Percentiles rank a stretch among this genome's conserved stretches.
phyloP scores from a whole-genome alignment of 768 basidiomycete genomes.

The Russula dissimulans region DNA sequence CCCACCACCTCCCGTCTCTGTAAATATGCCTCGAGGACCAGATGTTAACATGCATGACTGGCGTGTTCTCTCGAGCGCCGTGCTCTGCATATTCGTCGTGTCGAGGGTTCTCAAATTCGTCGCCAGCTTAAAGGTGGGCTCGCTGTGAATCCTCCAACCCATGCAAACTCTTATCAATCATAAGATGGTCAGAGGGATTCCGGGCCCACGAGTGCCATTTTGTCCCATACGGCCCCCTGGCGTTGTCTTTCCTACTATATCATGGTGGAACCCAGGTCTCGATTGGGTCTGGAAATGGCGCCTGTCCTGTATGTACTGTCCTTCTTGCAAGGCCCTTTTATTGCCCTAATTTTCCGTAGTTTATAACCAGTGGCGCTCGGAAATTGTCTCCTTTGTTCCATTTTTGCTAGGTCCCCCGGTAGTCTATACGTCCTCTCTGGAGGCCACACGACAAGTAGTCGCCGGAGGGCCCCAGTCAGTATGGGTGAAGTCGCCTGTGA shows the following conservation, averaged over 20 bases:
- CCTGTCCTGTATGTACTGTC: neutral
- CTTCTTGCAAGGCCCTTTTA: neutral
- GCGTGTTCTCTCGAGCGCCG: neutral
- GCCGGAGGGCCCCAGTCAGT: neutral
- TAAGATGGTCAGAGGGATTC: neutral
- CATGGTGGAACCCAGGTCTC: neutral
- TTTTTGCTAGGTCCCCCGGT: neutral
- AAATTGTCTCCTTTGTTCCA: neutral
- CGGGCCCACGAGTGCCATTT: neutral
- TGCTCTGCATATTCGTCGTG: neutral
- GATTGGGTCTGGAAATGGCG: neutral
- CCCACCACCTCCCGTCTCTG: no score
- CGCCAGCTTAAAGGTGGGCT: neutral
- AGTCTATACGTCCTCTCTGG: neutral
- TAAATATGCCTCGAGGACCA: neutral
- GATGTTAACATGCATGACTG: neutral
- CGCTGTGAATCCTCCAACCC: neutral
- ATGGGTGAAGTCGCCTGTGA: slow-evolving; percentile 16
- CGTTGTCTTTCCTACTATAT: neutral
- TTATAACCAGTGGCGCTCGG: neutral
- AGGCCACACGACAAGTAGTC: neutral
- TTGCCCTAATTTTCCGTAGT: neutral
- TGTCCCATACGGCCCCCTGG: neutral
- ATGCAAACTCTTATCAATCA: neutral
- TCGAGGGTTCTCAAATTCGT: neutral